Base-by-base conservation (phyloP, 352 stramenopile species). In the Globisporangium takayamanum region DNA sequence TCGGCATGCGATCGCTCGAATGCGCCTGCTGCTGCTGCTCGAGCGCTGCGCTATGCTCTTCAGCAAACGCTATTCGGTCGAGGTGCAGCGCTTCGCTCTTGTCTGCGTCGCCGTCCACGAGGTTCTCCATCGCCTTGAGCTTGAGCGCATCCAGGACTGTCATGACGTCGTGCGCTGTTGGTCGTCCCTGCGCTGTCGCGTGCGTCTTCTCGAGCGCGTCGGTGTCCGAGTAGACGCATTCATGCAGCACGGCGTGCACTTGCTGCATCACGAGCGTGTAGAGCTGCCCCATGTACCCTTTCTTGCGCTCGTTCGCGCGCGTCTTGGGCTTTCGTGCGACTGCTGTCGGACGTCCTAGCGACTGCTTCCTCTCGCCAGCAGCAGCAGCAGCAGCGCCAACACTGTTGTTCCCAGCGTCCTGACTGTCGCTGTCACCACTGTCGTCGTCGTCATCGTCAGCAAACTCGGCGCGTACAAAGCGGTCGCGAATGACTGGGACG, bases 261-360 rank as follows among this genome's bases (percentile, higher is more conserved):
- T 94, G 78, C 33, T 84, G 70, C 84, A 91, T 91, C 18, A 94
- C 56, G 41, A 76, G 66, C 42, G 74, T 70, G 65, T 91, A 94
- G 5, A 92, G 42, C 18, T 80, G 62, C 2, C 73, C 80, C 64
- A 90, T 84, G 41, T 88, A 84, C 49, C 74, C 64, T 25, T 76
- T 80, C 58, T 86, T 82, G 45, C 56, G 54, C 70, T 64, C 47
- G 15, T 26, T 41, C 48, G 25, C 1, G 5, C 14, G 25, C 48
- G 48, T n/a, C 33, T 8, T 39, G 48, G 14, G 18, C 16, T 8
- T 39, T 10, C 6, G 48, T 2, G 11, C 14, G 1, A 20, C 41
- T 2, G 41, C 33, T 8, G 30, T 7, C 1, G 33, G 33, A 12
- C 33, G 33, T 12, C 33, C 33, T 36, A 6, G 46, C 11, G 20